Conservation (phyloP, 75 land plant species). For the Cunninghamia lanceolata region DNA sequence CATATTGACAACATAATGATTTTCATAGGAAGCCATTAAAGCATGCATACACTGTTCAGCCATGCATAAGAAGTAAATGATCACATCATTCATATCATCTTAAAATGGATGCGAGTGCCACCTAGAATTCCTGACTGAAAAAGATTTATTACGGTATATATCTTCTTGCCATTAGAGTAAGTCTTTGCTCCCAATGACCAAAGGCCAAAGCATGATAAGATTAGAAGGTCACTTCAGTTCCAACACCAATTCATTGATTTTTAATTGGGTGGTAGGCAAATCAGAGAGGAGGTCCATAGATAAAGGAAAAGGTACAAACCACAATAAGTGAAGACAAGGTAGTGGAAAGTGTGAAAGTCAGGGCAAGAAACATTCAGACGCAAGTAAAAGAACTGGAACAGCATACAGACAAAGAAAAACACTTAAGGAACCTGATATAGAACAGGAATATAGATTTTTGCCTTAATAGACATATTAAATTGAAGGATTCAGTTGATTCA, state of each 20-base stretch:
- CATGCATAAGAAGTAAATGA: background rate
- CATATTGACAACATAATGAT: background rate
- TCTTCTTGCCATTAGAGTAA: background rate
- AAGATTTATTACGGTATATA: background rate
- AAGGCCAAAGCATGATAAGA: background rate
- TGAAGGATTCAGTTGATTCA: background rate
- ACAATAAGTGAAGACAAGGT: background rate
- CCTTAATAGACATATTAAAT: too few relatives aligned
- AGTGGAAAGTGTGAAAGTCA: background rate
- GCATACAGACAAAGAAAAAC: background rate
- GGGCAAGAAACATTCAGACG: background rate
- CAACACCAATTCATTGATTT: background rate
- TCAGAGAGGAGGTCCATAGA: background rate
- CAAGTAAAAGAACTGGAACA: background rate
- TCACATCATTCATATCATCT: background rate
- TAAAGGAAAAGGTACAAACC: background rate
- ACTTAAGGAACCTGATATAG: background rate
- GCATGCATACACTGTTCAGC: background rate
- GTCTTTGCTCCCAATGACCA: background rate
- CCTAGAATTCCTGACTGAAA: background rate
- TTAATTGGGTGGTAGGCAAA: background rate
- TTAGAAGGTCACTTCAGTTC: background rate
- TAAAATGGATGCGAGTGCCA: background rate
- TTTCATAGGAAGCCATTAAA: background rate
- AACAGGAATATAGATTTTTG: background rate